Conservation (phyloP, 139 green algal genomes). For the Chlamydomonas eustigma region DNA sequence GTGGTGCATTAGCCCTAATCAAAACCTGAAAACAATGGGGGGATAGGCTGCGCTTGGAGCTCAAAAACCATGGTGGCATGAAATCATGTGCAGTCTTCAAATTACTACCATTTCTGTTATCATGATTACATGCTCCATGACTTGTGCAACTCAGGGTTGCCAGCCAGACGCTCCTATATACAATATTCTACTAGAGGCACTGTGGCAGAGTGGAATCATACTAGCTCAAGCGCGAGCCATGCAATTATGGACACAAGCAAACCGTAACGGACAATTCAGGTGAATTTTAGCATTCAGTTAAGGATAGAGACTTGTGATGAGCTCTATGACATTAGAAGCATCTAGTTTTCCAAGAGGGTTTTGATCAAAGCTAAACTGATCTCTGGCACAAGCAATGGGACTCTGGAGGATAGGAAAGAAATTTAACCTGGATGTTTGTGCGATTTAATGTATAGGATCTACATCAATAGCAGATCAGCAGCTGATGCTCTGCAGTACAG, state of each 20-base stretch:
- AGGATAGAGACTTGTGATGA: too few species aligned
- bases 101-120: not conserved
- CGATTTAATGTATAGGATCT: conserved; percentile 22
- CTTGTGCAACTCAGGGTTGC: conserved; percentile 39
- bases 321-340: too few species aligned
- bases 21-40: too few species aligned
- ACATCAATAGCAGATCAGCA: conserved; percentile 39
- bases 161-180: conserved; percentile 55
- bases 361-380: too few species aligned
- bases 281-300: too few species aligned
- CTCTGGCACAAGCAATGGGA: too few species aligned
- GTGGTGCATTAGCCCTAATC: too few species aligned
- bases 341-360: too few species aligned
- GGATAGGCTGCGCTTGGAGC: too few species aligned
- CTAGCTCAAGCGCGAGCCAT: conserved; percentile 49
- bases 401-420: not conserved
- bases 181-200: conserved; percentile 56
- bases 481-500: conserved; percentile 42
- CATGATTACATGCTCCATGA: conserved; percentile 1
- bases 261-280: conserved; percentile 51
- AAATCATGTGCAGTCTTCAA: too few species aligned
- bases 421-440: not conserved
- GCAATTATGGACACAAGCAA: conserved; percentile 55
- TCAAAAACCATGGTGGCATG: too few species aligned
- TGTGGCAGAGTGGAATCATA: conserved; percentile 52